Evolutionary conservation across 169 alveolate species (phyloP), one percentile per base, ranked within the genome.

Genomic region (Cryptosporidium andersoni): DNA sequence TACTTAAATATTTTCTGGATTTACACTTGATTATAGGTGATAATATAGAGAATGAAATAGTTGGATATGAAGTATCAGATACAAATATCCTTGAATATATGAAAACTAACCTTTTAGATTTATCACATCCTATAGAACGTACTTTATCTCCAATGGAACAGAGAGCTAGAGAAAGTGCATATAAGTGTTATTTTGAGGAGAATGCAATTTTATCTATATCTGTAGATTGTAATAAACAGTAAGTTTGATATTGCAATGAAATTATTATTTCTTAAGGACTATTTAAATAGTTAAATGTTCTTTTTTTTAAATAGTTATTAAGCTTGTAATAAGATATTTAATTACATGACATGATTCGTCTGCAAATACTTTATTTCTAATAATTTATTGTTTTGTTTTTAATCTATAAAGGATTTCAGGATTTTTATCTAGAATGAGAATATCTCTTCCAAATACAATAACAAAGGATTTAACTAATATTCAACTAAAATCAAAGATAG

Each of bases 71-170:
- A 25, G 25, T 25, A 25, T 25, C 25, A 25, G 85, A 74, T 43
- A 64, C 43, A 9, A 68, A 74, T 25, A 55, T 74, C 14, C 36
- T 74, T 4, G 67, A 62, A 3, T 58, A 58, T 60, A 47, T 74
- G 68, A 74, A 45, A 48, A 62, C 43, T 3, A 74, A 43, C 2
- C 36, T 74, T 37, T 36, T 74, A 51, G 47, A 60, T 55, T 37
- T 74, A 39, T 7, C 85, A 8, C 55, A 60, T 60, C 62, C 63
- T 16, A 74, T 58, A 40, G 85, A 74, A 43, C 55, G 85, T 25
- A 45, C 85, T n/a, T 49, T 74, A 34, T 66, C 85, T 53, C 68
- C 85, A 37, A 74, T 74, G 85, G 85, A 74, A 36, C 64, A 51
- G 16, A 62, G 47, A 40, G 66, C 85, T 16, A 74, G 85, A 36